Percentiles rank a stretch among this genome's conserved stretches.
Evolutionary conservation across 2,329 filamentous ascomycete species (phyloP).

Genomic region (Fusarium phyllophilum): DNA sequence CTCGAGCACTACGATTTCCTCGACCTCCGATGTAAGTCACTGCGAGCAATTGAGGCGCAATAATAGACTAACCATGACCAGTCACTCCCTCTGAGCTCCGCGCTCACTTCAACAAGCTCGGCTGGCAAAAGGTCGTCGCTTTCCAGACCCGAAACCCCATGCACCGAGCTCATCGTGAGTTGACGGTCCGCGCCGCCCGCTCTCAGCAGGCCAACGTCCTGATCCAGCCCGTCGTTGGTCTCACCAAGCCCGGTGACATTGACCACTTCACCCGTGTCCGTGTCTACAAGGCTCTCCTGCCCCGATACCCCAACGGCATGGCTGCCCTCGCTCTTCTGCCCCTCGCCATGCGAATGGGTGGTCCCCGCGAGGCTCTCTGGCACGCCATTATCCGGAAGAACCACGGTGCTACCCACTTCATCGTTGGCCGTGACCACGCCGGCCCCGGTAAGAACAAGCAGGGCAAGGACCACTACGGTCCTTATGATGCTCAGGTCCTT

Average conservation of each 20-base stretch:
- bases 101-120: constrained; percentile 98
- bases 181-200: constrained; percentile 96
- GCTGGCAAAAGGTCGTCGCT: constrained; percentile 96
- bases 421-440: constrained; percentile 97
- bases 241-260: constrained; percentile 99
- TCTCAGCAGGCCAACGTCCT: constrained; percentile 97
- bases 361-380: constrained; percentile 98
- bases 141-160: constrained; percentile 99
- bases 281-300: constrained; percentile 96
- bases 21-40: constrained; percentile 82
- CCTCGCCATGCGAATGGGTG: constrained; percentile 98
- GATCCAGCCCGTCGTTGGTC: constrained; percentile 97
- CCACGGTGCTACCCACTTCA: constrained; percentile 98
- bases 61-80: constrained; percentile 48
- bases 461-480: constrained; percentile 96
- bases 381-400: constrained; percentile 99
- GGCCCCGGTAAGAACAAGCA: constrained; percentile 98
- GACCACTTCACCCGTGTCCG: constrained; percentile 99
- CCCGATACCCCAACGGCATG: constrained; percentile 99
- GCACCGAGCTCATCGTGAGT: constrained; percentile 97
- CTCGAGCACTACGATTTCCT: constrained; percentile 99
- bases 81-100: constrained; percentile 95
- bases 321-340: constrained; percentile 94
- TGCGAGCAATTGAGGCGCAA: neutral
- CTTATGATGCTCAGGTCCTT: constrained; percentile 95